Evolutionary conservation across 768 basidiomycete genomes (phyloP).

Genomic region (Amyloporia xantha): DNA sequence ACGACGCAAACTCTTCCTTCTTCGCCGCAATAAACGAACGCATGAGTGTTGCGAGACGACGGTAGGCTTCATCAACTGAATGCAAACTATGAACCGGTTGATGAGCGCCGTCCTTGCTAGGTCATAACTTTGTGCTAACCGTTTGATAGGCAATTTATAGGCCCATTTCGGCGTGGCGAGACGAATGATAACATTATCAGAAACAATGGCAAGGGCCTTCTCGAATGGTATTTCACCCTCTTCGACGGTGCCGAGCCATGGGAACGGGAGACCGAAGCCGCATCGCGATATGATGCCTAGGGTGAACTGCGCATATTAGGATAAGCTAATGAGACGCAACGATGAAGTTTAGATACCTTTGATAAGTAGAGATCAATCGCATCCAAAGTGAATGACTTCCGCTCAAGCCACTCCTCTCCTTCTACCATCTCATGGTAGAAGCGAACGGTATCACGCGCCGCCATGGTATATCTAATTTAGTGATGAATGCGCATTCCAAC

Average conservation of each 20-base stretch:
- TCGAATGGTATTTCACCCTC: constrained; percentile 1
- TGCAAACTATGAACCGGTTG: not conserved
- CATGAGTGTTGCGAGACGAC: not conserved
- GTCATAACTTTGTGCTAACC: not conserved
- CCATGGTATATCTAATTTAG: not conserved
- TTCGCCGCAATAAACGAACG: not conserved
- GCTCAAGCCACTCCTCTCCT: constrained; percentile 1
- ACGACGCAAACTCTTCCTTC: constrained; percentile 1
- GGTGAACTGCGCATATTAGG: not conserved
- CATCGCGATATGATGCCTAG: constrained; percentile 2
- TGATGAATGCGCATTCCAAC: not conserved
- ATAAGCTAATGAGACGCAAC: not conserved
- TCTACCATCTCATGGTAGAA: constrained; percentile 5
- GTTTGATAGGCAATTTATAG: constrained; percentile 3
- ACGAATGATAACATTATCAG: not conserved
- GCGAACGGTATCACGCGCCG: not conserved
- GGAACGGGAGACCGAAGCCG: not conserved
- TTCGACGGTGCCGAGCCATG: not conserved
- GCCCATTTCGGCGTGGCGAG: constrained; percentile 2
- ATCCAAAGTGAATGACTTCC: not conserved
- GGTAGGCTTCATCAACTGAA: constrained; percentile 4
- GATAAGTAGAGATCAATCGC: not conserved
- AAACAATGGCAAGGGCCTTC: not conserved
- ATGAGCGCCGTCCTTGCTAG: not conserved
- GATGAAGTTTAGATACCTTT: not conserved